A percentile compares a stretch with the other conserved stretches of the same genome.
phyloP scores from a whole-genome alignment of 176 grass and related monocot species.

The Musa acuminata region DNA sequence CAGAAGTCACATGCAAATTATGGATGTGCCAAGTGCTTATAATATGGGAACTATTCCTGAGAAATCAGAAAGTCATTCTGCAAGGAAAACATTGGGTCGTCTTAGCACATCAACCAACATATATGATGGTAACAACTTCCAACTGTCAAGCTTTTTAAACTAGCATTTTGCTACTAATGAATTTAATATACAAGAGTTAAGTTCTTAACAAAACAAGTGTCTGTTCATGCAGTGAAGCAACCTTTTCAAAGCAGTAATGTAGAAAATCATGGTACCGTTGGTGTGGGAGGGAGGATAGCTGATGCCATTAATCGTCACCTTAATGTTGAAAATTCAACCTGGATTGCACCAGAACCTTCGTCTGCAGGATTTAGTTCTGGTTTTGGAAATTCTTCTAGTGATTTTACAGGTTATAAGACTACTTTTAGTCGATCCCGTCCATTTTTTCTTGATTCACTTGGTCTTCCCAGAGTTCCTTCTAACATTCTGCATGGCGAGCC shows the following conservation, averaged over 20 bases:
- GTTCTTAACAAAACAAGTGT: conserved; percentile 16
- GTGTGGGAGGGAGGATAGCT: conserved; percentile 16
- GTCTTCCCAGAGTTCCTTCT: conserved; percentile 47
- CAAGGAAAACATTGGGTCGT: conserved; percentile 26
- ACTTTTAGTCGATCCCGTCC: conserved; percentile 44
- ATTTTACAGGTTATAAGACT: conserved; percentile 47
- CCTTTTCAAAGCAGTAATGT: conserved; percentile 21
- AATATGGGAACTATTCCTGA: conserved; percentile 23
- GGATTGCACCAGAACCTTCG: conserved; percentile 26
- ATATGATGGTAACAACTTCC: conserved; percentile 7
- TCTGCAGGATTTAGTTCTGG: conserved; percentile 20
- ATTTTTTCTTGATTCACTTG: conserved; percentile 86
- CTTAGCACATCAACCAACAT: conserved; percentile 10
- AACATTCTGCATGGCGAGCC: conserved; percentile 25
- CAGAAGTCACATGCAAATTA: conserved; percentile 20
- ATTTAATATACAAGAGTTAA: neutral
- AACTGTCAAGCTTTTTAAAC: neutral
- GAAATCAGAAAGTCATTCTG: conserved; percentile 29
- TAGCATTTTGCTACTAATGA: neutral
- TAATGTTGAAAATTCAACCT: conserved; percentile 25
- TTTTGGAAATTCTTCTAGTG: conserved; percentile 27
- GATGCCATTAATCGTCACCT: conserved; percentile 29
- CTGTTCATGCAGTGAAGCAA: conserved; percentile 28
- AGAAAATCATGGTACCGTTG: conserved; percentile 22
- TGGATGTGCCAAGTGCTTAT: conserved; percentile 24